Conservation (phyloP, 1,139 yeast species). For the Saccharomycopsis hybrid region DNA sequence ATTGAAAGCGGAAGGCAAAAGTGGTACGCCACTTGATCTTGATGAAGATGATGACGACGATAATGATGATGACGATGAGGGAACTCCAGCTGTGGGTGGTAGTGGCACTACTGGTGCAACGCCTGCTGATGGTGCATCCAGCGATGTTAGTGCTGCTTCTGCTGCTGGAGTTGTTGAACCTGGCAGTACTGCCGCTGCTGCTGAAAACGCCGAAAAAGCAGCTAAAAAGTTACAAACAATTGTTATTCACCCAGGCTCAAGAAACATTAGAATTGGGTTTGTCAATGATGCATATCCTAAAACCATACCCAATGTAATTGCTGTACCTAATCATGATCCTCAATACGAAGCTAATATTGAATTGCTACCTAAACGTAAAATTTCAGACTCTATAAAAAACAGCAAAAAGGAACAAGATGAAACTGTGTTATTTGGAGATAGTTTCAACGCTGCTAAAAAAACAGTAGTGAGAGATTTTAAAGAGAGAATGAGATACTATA, state of each 20-base stretch:
- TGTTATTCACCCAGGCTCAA: slow-evolving; percentile 86
- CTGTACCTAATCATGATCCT: slow-evolving; percentile 38
- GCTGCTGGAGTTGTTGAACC: slow-evolving; percentile 28
- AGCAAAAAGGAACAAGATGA: slow-evolving; percentile 29
- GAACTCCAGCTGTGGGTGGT: slow-evolving; percentile 18
- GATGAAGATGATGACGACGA: slow-evolving; percentile 30
- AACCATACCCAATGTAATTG: slow-evolving; percentile 70
- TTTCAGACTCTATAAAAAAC: slow-evolving; percentile 30
- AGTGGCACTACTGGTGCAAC: too few species aligned
- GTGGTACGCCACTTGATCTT: slow-evolving; percentile 19
- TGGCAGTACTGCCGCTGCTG: slow-evolving; percentile 32
- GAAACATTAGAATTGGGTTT: slow-evolving; percentile 69
- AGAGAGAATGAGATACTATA: slow-evolving; percentile 89
- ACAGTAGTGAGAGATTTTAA: slow-evolving; percentile 64
- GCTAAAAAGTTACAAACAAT: slow-evolving; percentile 47
- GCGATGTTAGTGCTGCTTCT: slow-evolving; percentile 27
- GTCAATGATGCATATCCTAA: slow-evolving; percentile 79
- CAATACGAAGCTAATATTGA: background rate
- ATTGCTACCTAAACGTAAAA: background rate
- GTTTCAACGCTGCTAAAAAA: slow-evolving; percentile 43
- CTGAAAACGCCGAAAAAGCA: slow-evolving; percentile 43
- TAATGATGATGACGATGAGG: slow-evolving; percentile 46
- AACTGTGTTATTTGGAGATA: slow-evolving; percentile 30
- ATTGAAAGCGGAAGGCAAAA: slow-evolving; percentile 26
- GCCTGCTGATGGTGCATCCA: too few species aligned